Conservation (phyloP, 345 rosid species). For the Hibiscus syriacus region DNA sequence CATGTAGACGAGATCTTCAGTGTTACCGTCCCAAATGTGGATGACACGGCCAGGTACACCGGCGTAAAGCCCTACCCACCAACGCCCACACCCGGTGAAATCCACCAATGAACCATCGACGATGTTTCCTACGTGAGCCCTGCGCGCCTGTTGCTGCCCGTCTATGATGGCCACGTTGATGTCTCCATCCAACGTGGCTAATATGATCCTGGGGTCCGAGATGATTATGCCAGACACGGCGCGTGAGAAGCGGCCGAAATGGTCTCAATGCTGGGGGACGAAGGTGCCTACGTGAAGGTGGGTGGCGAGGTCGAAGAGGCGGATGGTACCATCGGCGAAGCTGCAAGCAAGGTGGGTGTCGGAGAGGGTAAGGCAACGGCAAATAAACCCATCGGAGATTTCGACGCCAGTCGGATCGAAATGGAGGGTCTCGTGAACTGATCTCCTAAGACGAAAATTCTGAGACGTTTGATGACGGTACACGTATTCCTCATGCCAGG, state of each 20-base stretch:
- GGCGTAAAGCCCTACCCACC: conserved; percentile 92
- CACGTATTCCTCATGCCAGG: conserved; percentile 77
- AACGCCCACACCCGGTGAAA: no score
- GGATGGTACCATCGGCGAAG: conserved; percentile 77
- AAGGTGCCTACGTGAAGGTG: conserved; percentile 55
- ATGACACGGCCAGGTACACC: conserved; percentile 69
- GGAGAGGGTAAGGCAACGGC: conserved; percentile 76
- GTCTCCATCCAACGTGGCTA: conserved; percentile 87
- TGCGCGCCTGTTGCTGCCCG: conserved; percentile 28
- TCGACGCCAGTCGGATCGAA: conserved; percentile 56
- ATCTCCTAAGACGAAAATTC: conserved; percentile 47
- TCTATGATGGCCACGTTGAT: conserved; percentile 53
- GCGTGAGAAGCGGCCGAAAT: no score
- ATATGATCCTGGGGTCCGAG: no score
- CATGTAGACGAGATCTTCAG: conserved; percentile 38
- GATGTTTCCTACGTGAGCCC: conserved; percentile 50
- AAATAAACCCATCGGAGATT: conserved; percentile 45
- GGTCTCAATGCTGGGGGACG: conserved; percentile 49
- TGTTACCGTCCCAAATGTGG: conserved; percentile 59
- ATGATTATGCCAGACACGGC: no score
- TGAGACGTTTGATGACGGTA: conserved; percentile 56
- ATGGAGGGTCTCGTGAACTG: conserved; percentile 34
- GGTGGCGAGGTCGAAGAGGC: conserved; percentile 50
- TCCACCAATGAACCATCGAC: conserved; percentile 66
- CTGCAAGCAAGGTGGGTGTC: conserved; percentile 72